Evolutionary conservation across 768 basidiomycete genomes (phyloP).

Genomic region (Rhizopogon roseolus): DNA sequence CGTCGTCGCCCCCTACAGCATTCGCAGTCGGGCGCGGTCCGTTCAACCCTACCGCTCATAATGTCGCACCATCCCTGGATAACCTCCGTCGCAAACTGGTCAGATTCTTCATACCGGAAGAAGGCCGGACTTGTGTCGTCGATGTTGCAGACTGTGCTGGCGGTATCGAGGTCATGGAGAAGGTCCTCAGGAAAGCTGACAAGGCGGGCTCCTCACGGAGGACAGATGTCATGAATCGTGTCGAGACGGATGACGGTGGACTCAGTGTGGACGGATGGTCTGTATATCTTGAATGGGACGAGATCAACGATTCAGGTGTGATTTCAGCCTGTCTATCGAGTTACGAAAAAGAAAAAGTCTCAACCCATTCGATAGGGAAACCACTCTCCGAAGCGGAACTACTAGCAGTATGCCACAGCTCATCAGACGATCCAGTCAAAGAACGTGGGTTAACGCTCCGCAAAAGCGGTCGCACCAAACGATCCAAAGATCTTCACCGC

Average conservation of each 20-base stretch:
- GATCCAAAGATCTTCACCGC: conserved; percentile 35
- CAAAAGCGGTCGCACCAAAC: conserved; percentile 39
- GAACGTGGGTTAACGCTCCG: conserved; percentile 78
- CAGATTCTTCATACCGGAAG: conserved; percentile 84
- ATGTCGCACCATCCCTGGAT: conserved; percentile 53
- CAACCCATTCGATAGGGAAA: conserved; percentile 39
- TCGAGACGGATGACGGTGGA: conserved; percentile 69
- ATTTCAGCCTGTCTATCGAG: conserved; percentile 3
- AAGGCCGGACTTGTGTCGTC: conserved; percentile 70
- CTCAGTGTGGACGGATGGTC: conserved; percentile 88
- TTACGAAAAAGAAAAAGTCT: too few species aligned
- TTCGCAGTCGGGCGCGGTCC: conserved; percentile 61
- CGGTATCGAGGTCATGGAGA: conserved; percentile 83
- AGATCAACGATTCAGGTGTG: conserved; percentile 48
- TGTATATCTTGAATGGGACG: conserved; percentile 64
- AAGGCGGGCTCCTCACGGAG: conserved; percentile 46
- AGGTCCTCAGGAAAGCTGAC: conserved; percentile 86
- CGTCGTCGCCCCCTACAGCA: conserved; percentile 40
- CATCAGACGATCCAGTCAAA: conserved; percentile 72
- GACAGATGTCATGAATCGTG: conserved; percentile 44
- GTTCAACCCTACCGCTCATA: conserved; percentile 43
- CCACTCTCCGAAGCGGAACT: conserved; percentile 80
- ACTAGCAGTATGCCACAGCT: conserved; percentile 76
- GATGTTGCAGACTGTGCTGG: conserved; percentile 77
- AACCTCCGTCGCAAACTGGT: conserved; percentile 81